phyloP scores from a whole-genome alignment of 805 yeast genomes.

The Teunomyces aglyptinius region DNA sequence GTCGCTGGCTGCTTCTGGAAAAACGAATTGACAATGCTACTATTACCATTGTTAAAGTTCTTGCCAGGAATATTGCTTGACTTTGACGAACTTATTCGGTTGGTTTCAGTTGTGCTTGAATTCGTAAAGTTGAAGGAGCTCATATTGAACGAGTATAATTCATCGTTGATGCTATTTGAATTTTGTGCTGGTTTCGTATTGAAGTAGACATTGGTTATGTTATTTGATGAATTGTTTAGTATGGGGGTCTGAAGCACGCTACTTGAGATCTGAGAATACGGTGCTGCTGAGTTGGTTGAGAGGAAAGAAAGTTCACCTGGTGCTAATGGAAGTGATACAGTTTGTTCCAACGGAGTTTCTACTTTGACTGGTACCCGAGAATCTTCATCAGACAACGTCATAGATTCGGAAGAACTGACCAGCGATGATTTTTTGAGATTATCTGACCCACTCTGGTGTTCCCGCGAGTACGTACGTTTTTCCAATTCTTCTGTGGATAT shows the following conservation, averaged over 20 bases:
- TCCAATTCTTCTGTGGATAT: conserved; percentile 3
- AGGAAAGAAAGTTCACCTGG: not conserved
- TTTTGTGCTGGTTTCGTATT: conserved; percentile 18
- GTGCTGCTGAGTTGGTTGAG: not conserved
- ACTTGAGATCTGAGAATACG: not conserved
- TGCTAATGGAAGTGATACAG: not conserved
- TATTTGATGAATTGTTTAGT: conserved; percentile 27
- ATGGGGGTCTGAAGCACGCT: conserved; percentile 27
- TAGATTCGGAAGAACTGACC: not conserved
- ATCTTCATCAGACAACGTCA: not conserved
- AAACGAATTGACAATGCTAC: conserved; percentile 11
- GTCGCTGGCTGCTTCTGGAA: conserved; percentile 14
- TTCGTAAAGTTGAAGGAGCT: conserved; percentile 35
- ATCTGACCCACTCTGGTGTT: too few species aligned
- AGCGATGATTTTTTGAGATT: not conserved
- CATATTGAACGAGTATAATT: conserved; percentile 31
- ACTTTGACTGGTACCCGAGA: not conserved
- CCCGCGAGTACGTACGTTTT: not conserved
- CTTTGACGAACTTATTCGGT: not conserved
- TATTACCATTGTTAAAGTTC: not conserved
- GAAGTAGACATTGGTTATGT: conserved; percentile 36
- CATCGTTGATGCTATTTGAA: conserved; percentile 15
- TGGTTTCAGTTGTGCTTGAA: not conserved
- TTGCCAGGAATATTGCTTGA: too few species aligned
- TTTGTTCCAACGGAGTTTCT: not conserved